Evolutionary conservation across 352 stramenopile species (phyloP).

Genomic region (Chrysophaeum taylorii): DNA sequence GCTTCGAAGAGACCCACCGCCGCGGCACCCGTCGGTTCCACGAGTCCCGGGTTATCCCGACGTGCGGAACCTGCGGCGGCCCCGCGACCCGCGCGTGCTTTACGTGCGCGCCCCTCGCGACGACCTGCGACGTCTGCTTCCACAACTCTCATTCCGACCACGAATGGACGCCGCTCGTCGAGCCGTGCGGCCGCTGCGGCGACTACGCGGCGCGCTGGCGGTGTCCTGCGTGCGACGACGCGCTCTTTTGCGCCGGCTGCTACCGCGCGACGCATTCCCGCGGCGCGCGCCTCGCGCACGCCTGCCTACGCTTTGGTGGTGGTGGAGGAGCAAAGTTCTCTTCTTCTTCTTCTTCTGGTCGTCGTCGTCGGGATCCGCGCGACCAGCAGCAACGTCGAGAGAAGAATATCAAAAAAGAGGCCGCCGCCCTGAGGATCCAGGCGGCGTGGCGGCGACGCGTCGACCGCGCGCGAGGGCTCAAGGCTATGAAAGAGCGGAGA

Average conservation of each 20-base stretch:
- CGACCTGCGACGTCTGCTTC: conserved; percentile 1
- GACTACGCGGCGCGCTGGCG: conserved; percentile 1
- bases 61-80: neutral
- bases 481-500: no score
- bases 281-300: neutral
- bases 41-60: neutral
- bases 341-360: no score
- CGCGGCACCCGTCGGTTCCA: neutral
- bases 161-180: neutral
- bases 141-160: neutral
- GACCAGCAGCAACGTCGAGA: no score
- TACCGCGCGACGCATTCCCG: neutral
- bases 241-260: neutral
- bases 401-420: no score
- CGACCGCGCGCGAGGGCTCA: no score
- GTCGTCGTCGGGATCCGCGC: no score
- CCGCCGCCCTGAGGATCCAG: no score
- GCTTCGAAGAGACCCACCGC: neutral
- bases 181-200: neutral
- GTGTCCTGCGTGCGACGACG: neutral
- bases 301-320: neutral
- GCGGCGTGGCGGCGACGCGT: no score
- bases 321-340: no score
- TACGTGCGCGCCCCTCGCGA: neutral
- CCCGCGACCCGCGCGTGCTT: neutral